Base-by-base conservation (phyloP, 306 rosid genomes). In the Notholithocarpus densiflorus region DNA sequence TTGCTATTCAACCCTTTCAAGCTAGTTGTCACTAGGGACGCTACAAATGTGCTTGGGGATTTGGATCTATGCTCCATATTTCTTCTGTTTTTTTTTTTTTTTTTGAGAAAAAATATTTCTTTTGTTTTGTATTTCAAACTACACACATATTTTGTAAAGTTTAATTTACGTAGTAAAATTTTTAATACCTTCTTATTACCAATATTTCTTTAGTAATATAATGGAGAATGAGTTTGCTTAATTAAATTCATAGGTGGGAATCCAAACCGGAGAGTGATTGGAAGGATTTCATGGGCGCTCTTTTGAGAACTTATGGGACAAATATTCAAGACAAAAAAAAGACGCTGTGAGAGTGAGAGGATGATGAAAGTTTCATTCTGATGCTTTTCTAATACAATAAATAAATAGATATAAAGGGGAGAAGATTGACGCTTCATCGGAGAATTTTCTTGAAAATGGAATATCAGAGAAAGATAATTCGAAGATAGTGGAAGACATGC, bases 401-500 rank as follows among this genome's bases (percentile, higher is more conserved):
- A 73, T 56, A 85, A 76, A 82, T 69, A 48, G 37, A 64, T 24
- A 74, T 56, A 34, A 66, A 80, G 79, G 57, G 6, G 79, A 62
- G 82, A 88, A 40, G 72, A 48, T 10, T 75, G 87, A 88, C 84
- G 57, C 56, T 82, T 83, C 82, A 51, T 69, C 4, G 78, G 78
- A 83, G 81, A 79, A 85, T 78, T 73, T 68, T 37, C 75, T 72
- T 21, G 56, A 51, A 32, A 75, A 71, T 60, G 69, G 82, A 86
- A 86, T 78, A 76, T 77, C 52, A 57, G 54, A 75, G 51, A 71
- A 31, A 73, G 34, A 69, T 57, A 68, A 59, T 23, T 23, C 31
- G 68, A 29, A 60, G 72, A 45, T 60, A 75, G 56, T 45, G 66
- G 75, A 65, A 76, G 20, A 19, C 34, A n/a, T n/a, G n/a, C n/a